Evolutionary conservation across 2,329 filamentous ascomycete genomes (phyloP).

Genomic region (Aspergillus nomiae): DNA sequence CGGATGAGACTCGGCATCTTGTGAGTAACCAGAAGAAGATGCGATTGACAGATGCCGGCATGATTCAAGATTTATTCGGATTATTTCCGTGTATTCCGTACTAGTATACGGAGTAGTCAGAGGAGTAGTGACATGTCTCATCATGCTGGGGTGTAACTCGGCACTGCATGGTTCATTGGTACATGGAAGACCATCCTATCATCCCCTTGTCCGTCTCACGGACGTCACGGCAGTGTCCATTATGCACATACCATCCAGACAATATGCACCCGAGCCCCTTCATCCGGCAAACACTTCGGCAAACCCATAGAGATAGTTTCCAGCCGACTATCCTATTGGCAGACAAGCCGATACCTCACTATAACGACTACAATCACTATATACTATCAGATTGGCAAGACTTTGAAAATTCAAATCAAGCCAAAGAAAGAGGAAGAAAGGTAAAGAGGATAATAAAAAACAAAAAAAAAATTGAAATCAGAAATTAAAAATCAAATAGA

Average conservation of each 20-base stretch:
- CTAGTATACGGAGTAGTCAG: background rate
- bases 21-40: too few species aligned
- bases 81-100: background rate
- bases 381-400: too few species aligned
- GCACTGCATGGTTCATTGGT: too few species aligned
- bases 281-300: background rate
- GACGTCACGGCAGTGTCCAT: background rate
- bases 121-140: background rate
- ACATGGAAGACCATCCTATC: background rate
- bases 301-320: background rate
- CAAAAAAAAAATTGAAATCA: background rate
- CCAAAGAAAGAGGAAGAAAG: too few species aligned
- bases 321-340: background rate
- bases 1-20: too few species aligned
- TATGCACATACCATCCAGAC: background rate
- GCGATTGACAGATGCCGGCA: background rate
- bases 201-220: background rate
- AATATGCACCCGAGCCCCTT: background rate
- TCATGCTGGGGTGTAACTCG: too few species aligned
- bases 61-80: background rate
- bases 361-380: too few species aligned
- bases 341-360: background rate
- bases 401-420: too few species aligned
- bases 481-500: background rate
- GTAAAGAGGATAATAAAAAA: too few species aligned